Conservation (phyloP, 345 rosid species). For the Passiflora organensis region DNA sequence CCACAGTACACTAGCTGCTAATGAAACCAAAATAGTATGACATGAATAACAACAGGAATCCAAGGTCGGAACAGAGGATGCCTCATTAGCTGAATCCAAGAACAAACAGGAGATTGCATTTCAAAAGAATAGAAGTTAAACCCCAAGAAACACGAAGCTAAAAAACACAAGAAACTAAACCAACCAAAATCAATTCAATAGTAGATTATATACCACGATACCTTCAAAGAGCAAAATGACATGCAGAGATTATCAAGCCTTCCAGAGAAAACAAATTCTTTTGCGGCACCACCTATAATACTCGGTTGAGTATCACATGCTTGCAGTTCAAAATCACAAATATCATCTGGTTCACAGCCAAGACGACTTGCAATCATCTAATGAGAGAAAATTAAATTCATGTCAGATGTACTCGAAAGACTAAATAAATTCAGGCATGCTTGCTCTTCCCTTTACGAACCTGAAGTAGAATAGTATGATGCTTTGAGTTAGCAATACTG, state of each 20-base stretch:
- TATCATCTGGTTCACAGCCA: constrained; percentile 64
- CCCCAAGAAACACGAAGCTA: too few species aligned
- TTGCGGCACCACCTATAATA: constrained; percentile 69
- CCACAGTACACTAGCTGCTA: too few species aligned
- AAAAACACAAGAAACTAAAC: too few species aligned
- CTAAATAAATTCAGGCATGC: background rate
- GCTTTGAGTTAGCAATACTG: constrained; percentile 36
- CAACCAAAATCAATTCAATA: background rate
- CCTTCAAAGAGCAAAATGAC: constrained; percentile 93
- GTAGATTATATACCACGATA: constrained; percentile 11
- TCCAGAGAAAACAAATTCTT: constrained; percentile 90
- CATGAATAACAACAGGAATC: too few species aligned
- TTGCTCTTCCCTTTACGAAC: constrained; percentile 28
- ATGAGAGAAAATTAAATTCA: background rate
- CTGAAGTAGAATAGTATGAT: constrained; percentile 70
- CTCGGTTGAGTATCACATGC: constrained; percentile 97
- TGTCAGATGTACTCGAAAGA: background rate
- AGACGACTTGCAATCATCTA: constrained; percentile 62
- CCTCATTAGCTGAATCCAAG: too few species aligned
- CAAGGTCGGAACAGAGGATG: too few species aligned
- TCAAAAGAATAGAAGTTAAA: background rate
- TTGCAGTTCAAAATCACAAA: constrained; percentile 93
- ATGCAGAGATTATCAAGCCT: constrained; percentile 98
- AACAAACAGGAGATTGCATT: too few species aligned
- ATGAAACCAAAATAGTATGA: too few species aligned